Evolutionary conservation across 441 rosid genomes (phyloP).

Genomic region (Theobroma grandiflorum): DNA sequence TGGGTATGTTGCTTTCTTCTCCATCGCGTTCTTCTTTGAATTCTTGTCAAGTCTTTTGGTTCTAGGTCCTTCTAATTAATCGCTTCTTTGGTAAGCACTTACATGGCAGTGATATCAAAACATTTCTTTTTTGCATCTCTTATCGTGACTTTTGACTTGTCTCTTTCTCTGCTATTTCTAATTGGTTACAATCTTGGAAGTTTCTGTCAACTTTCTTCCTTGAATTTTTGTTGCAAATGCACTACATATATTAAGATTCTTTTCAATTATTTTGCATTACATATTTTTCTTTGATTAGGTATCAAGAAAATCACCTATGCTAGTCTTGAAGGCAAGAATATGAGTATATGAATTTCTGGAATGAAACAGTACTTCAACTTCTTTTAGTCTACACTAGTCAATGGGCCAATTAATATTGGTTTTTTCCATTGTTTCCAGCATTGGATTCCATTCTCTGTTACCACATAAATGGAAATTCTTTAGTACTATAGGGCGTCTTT

Average conservation of each 20-base stretch:
- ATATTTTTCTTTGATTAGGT: neutral
- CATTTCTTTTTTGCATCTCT: neutral
- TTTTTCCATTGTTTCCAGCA: neutral
- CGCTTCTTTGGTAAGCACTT: neutral
- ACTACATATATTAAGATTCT: neutral
- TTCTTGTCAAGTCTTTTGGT: neutral
- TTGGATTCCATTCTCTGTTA: conserved; percentile 16
- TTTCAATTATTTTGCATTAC: neutral
- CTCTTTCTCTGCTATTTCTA: neutral
- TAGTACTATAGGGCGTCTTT: neutral
- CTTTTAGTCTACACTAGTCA: neutral
- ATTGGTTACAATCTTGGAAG: conserved; percentile 4
- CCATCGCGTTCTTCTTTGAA: too few relatives aligned
- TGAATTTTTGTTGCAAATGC: neutral
- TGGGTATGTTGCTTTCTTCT: conserved; percentile 24
- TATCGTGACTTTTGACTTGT: conserved; percentile 6
- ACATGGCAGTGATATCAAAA: too few relatives aligned
- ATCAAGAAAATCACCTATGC: neutral
- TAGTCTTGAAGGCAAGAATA: neutral
- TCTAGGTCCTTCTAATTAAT: neutral
- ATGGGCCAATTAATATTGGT: neutral
- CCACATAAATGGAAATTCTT: neutral
- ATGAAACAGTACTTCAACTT: neutral
- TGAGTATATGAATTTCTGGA: neutral
- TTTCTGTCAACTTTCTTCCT: neutral